Base-by-base conservation (phyloP, 139 green algal species). In the Tetraselmis chui region DNA sequence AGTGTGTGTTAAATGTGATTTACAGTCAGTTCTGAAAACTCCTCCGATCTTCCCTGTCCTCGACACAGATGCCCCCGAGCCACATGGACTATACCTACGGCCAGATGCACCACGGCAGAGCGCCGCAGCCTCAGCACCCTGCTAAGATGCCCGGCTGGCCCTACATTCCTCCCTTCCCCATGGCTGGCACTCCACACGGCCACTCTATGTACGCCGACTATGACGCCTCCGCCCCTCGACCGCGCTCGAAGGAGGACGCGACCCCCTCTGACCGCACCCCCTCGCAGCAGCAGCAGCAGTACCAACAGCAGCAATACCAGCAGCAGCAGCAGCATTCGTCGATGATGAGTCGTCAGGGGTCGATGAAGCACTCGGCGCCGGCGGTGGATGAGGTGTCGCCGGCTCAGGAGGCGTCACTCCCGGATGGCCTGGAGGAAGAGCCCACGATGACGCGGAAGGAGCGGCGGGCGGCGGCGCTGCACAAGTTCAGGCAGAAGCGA, bases 401-500 rank as follows among this genome's bases (percentile, higher is more conserved):
- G n/a, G n/a, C n/a, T n/a, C n/a, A n/a, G n/a, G n/a, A n/a, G n/a
- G n/a, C n/a, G n/a, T n/a, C n/a, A n/a, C n/a, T n/a, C n/a, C n/a
- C n/a, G n/a, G n/a, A n/a, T n/a, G n/a, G n/a, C 45, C 74, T 2
- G 2, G 74, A 29, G 2, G 74, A 77, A 25, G 74, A 77, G 28
- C 74, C 74, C n/a, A 5, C 74, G 23, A 77, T 67, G 45, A 67
- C 45, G 31, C 78, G 30, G 28, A 83, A 82, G 76, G 76, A 79
- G 58, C 82, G 78, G 1, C 76, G 89, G 0, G 77, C 80, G 1
- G 77, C 85, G 31, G 91, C 91, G 0, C 79, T 94, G 28, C 75
- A 86, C 80, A 94, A 94, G 83, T 94, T 91, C 88, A 85, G 88
- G 28, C 84, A 92, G 83, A 94, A 94, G 83, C 87, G 89, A 26